Evolutionary conservation across 2,329 filamentous ascomycete species (phyloP).

Genomic region (Fulvia fulva): DNA sequence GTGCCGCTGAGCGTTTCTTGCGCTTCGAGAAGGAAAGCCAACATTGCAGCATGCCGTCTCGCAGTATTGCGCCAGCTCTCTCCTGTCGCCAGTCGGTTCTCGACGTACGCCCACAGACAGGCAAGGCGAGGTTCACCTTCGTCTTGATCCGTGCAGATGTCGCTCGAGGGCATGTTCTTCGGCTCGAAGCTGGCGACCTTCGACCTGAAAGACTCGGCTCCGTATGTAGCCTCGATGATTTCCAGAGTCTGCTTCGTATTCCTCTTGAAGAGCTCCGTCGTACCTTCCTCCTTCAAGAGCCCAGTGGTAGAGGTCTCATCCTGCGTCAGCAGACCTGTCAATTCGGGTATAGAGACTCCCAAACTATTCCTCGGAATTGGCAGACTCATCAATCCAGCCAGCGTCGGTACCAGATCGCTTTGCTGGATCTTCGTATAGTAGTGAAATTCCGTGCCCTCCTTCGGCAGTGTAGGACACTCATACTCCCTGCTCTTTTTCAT

Average conservation of each 20-base stretch:
- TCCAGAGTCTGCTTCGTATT: slow-evolving; percentile 79
- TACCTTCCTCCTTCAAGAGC: slow-evolving; percentile 15
- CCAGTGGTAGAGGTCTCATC: not conserved
- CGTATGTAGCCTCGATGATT: slow-evolving; percentile 72
- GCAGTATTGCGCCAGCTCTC: not conserved
- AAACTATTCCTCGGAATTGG: slow-evolving; percentile 87
- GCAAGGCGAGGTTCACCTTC: slow-evolving; percentile 23
- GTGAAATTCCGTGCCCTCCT: slow-evolving; percentile 62
- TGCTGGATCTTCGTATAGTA: slow-evolving; percentile 88
- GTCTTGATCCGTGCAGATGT: slow-evolving; percentile 14
- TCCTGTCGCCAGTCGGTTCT: not conserved
- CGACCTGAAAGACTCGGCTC: slow-evolving; percentile 20
- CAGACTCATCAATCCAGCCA: slow-evolving; percentile 81
- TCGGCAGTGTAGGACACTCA: slow-evolving; percentile 53
- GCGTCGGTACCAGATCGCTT: slow-evolving; percentile 85
- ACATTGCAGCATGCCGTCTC: slow-evolving; percentile 17
- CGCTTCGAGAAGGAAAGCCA: slow-evolving; percentile 62
- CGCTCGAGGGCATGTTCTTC: slow-evolving; percentile 3
- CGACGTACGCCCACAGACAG: slow-evolving; percentile 22
- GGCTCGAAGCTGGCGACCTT: slow-evolving; percentile 3
- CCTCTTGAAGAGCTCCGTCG: slow-evolving; percentile 63
- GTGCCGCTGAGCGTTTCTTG: slow-evolving; percentile 82
- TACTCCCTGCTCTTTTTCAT: slow-evolving; percentile 18
- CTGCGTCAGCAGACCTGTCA: slow-evolving; percentile 68
- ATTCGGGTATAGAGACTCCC: slow-evolving; percentile 75